Evolutionary conservation across 345 rosid species (phyloP).

Genomic region (Arabis alpina): DNA sequence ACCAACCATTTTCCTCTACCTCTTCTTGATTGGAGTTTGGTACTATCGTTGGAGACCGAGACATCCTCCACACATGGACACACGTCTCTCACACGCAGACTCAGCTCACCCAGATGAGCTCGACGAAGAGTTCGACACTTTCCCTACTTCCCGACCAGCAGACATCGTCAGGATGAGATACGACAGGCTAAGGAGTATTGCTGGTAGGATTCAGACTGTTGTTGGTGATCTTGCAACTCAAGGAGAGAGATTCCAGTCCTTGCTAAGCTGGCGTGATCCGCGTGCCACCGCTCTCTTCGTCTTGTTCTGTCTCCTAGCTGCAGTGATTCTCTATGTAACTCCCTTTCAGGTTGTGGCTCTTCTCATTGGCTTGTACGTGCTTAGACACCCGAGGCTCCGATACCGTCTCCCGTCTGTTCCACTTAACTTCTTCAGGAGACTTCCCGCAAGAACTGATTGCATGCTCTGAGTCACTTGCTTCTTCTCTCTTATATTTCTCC

Average conservation of each 20-base stretch:
- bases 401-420: conserved; percentile 78
- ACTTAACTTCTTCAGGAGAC: conserved; percentile 85
- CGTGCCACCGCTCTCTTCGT: conserved; percentile 83
- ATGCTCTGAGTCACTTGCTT: conserved; percentile 54
- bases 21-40: conserved; percentile 90
- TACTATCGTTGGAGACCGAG: conserved; percentile 82
- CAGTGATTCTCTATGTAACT: conserved; percentile 72
- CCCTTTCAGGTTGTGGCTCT: conserved; percentile 80
- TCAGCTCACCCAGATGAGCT: conserved; percentile 84
- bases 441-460: conserved; percentile 90
- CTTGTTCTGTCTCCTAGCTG: conserved; percentile 75
- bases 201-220: conserved; percentile 87
- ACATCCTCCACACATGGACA: conserved; percentile 97
- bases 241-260: conserved; percentile 83
- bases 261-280: conserved; percentile 97
- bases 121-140: conserved; percentile 89
- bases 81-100: conserved; percentile 83
- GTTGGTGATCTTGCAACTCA: conserved; percentile 91
- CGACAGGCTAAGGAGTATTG: conserved; percentile 89
- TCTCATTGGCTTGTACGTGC: conserved; percentile 57
- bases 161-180: conserved; percentile 83
- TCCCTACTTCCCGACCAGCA: conserved; percentile 69
- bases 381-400: conserved; percentile 91
- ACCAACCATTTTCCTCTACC: conserved; percentile 85
- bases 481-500: background rate